A percentile compares a stretch with the other conserved stretches of the same genome.
These are phyloP conservation scores for Apiospora rasikravindrae DNA, from an alignment of 2,329 filamentous ascomycete species.

Conservation along the genomic window DNA sequence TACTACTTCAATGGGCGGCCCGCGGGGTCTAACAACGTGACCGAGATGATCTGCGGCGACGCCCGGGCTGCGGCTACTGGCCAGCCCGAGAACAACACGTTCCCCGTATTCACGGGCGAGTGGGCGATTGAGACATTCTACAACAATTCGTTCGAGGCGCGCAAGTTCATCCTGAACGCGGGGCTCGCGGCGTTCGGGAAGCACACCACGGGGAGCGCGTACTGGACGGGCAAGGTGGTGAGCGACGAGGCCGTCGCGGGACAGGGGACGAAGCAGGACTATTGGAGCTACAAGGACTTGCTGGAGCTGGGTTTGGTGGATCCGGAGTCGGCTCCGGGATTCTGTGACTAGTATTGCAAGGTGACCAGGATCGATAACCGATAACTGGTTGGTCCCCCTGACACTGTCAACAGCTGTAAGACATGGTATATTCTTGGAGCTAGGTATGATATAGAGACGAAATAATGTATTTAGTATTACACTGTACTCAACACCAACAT, in stretches of 20 bases:
- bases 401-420: no score
- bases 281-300: constrained; percentile 9
- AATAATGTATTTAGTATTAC: no score
- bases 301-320: neutral
- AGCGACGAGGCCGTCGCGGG: neutral
- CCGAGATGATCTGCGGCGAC: constrained; percentile 7
- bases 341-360: neutral
- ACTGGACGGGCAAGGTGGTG: constrained; percentile 15
- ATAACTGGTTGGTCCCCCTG: no score
- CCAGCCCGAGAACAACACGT: neutral
- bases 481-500: no score
- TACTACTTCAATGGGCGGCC: constrained; percentile 15
- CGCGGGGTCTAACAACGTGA: constrained; percentile 11
- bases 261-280: neutral
- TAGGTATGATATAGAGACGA: no score
- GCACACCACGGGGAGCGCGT: constrained; percentile 13
- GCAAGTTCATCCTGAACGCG: neutral
- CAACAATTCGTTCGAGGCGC: constrained; percentile 15
- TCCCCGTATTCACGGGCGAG: constrained; percentile 10
- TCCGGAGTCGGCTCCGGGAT: neutral
- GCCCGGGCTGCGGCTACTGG: neutral
- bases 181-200: constrained; percentile 4
- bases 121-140: constrained; percentile 8
- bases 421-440: no score
- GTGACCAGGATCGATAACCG: no score